phyloP scores from a whole-genome alignment of 257 asterid species.

The Petrea volubilis region DNA sequence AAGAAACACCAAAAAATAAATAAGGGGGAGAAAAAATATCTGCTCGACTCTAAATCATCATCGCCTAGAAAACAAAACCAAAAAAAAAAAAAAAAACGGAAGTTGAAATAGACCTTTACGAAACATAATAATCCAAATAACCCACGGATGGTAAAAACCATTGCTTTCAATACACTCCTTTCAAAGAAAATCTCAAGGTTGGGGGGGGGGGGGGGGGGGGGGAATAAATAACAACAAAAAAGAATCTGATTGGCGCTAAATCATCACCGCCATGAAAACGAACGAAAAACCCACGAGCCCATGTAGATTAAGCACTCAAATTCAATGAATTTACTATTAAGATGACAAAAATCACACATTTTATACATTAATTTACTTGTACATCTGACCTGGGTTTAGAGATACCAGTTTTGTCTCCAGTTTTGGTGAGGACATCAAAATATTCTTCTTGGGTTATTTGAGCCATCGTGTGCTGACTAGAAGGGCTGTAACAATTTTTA shows the following conservation, averaged over 20 bases:
- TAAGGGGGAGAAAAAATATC: too few species aligned
- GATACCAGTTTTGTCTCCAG: conserved; percentile 78
- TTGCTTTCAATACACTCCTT: background rate
- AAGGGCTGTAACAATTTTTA: background rate
- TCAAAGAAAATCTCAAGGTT: background rate
- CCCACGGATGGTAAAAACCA: background rate
- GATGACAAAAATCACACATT: background rate
- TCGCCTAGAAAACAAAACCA: background rate
- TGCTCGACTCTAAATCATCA: background rate
- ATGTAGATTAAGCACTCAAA: background rate
- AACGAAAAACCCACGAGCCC: background rate
- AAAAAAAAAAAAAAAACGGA: background rate
- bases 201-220: too few species aligned
- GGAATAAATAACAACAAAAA: background rate
- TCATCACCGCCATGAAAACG: background rate
- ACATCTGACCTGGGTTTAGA: conserved; percentile 76
- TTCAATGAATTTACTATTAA: background rate
- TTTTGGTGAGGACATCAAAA: conserved; percentile 72
- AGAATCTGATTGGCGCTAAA: background rate
- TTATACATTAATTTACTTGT: background rate
- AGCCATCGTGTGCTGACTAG: conserved; percentile 15
- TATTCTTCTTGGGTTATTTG: conserved; percentile 49
- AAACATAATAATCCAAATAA: background rate
- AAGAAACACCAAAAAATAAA: background rate
- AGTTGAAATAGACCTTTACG: too few species aligned